phyloP scores from a whole-genome alignment of 805 yeast species.

The Candida caryicola region DNA sequence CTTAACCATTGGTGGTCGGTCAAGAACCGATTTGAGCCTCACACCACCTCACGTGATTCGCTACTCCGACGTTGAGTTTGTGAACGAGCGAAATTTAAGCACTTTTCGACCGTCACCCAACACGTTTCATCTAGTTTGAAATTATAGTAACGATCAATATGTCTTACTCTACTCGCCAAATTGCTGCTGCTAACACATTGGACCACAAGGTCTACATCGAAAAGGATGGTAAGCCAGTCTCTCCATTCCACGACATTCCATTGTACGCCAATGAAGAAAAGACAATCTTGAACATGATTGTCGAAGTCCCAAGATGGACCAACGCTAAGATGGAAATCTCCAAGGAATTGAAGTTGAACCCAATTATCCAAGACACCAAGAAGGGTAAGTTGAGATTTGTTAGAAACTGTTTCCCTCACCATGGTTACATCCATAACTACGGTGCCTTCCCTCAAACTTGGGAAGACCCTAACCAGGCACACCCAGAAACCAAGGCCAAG shows the following conservation, averaged over 20 bases:
- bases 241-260: constrained; percentile 80
- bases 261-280: constrained; percentile 91
- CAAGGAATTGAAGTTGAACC: constrained; percentile 81
- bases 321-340: constrained; percentile 95
- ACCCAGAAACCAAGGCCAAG: constrained; percentile 58
- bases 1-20: neutral
- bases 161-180: constrained; percentile 85
- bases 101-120: neutral
- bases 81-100: neutral
- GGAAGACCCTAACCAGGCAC: constrained; percentile 67
- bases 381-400: constrained; percentile 95
- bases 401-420: constrained; percentile 97
- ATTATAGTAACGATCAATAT: constrained; percentile 27
- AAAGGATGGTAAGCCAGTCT: constrained; percentile 89
- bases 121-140: constrained; percentile 1
- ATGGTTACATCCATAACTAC: constrained; percentile 97
- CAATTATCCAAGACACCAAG: constrained; percentile 95
- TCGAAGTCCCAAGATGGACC: constrained; percentile 98
- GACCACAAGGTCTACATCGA: constrained; percentile 91
- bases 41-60: constrained; percentile 4
- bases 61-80: neutral
- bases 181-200: constrained; percentile 93
- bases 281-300: constrained; percentile 76
- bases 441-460: constrained; percentile 98
- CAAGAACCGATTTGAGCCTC: neutral